Base-by-base conservation (phyloP, 805 yeast species). In the Peterozyma xylosa region DNA sequence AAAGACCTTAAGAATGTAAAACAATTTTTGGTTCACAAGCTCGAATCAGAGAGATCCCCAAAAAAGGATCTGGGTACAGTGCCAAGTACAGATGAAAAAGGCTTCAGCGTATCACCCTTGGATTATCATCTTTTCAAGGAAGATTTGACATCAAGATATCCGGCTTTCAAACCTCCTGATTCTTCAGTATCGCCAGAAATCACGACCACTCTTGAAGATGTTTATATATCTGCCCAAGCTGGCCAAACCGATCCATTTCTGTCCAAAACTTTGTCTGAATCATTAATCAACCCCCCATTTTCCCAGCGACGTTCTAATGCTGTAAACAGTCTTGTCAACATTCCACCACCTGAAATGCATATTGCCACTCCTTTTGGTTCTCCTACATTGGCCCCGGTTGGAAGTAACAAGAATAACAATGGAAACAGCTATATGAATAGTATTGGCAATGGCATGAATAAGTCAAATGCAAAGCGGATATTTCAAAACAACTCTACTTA, bases 351-450 rank as follows among this genome's bases (percentile, higher is more conserved):
- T 49, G 63, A 64, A 5, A 65, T 82, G 5, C 90, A 85, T 57
- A 73, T 88, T 10, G 90, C 96, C 0, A 87, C 96, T 0, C 96
- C 96, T 0, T 85, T 84, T 1, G 93, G 96, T 3, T 86, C 95
- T 0, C 96, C 96, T 0, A 81, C 85, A 0, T 56, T 71, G 14
- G 69, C 78, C 2, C 84, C 86, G 1, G 64, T 14, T 14, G 34
- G 15, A 14, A 13, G 14, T 32, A 64, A 58, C n/a, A 59, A 54
- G 41, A 42, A 52, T 2, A 56, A 58, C 36, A 58, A 57, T n/a
- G 64, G 59, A 37, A 55, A 53, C 7, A 59, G 55, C 29, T 34
- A 41, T 13, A 32, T 13, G 13, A 32, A 32, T 32, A 21, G 27
- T 21, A 21, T 21, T 21, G 27, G 27, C 7, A 21, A 21, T 21